Base-by-base conservation (phyloP, 2,329 filamentous ascomycete genomes). In the Talaromyces sp. region DNA sequence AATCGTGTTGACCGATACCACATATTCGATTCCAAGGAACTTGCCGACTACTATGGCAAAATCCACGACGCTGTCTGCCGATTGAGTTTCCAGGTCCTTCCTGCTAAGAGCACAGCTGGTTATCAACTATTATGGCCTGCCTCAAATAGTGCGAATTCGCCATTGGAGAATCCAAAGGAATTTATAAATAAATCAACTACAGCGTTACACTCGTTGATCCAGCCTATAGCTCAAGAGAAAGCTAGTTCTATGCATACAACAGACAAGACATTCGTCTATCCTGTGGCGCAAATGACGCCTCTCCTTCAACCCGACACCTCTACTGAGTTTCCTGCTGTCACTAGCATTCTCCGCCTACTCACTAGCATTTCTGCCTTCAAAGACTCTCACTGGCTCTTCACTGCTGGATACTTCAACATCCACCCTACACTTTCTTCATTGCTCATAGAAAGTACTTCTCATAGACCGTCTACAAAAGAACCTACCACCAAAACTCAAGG, bases 361-460 rank as follows among this genome's bases (percentile, higher is more conserved):
- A 84, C 89, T 0, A 79, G 77, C 0, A 84, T 90, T 0, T 70
- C 76, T 5, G 79, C 83, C 6, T 90, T 92, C 71, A 80, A 83
- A 10, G 84, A 86, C 39, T 91, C 90, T 0, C 89, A 87, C 14
- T 99, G 95, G 95, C 95, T 92, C 0, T 98, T 99, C 76, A 98
- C 95, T 0, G 95, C 95, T 0, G 95, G 95, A 61, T 99, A 99
- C 80, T 99, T 99, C 82, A 99, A 99, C 80, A 96, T 96, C 64
- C 93, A 93, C 7, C 90, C 93, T 0, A 88, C 89, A 3, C 86
- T 98, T 22, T 93, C 91, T 2, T 86, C 88, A 45, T 85, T 97
- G 0, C 83, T 99, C 0, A 87, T 99, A 37, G 82, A 84, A 7
- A 93, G 92, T 0, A 85, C 88, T 1, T 77, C 79, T 11, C 67